Base-by-base conservation (phyloP, 2,329 filamentous ascomycete genomes). In the Dendryphion nanum region DNA sequence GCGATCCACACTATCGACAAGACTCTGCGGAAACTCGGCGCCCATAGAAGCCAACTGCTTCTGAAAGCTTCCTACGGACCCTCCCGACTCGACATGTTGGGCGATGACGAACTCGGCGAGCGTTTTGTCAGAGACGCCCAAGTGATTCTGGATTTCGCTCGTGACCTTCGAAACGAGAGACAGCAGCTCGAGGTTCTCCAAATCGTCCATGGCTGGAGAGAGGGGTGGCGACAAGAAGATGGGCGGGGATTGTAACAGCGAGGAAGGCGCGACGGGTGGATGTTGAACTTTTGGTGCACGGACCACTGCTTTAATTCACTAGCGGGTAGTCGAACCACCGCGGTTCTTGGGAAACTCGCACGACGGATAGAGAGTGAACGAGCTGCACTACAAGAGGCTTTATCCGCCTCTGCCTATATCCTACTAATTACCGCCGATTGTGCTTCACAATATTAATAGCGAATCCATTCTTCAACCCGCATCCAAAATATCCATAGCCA, bases 71-170 rank as follows among this genome's bases (percentile, higher is more conserved):
- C 76, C 67, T 40, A 87, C 74, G 18, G 77, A 78, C n/a, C n/a
- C n/a, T 35, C 74, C 76, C 71, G 82, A 86, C 76, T 90, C 80
- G 63, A 85, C 69, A 55, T 95, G 88, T 63, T 95, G 86, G 45
- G 86, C 86, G 60, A 98, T 95, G 57, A 98, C 82, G 62, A 95
- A 98, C 68, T 98, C 93, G 53, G 93, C 90, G 18, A 98, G 81
- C 4, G 89, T 95, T 69, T 95, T 96, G 70, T 98, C 90, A 63
- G 80, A 86, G 55, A 96, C 82, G 39, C 90, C 89, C 42, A 97
- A 70, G 69, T 98, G 88, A 61, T 98, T 98, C 57, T 95, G 85
- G 37, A 98, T 77, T 68, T 98, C 93, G 14, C 86, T 91, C 12
- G 89, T 89, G 54, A 98, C 89, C 67, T 91, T 95, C 35, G 89